Evolutionary conservation across 768 basidiomycete genomes (phyloP).

Genomic region (Tylopilus balloui): DNA sequence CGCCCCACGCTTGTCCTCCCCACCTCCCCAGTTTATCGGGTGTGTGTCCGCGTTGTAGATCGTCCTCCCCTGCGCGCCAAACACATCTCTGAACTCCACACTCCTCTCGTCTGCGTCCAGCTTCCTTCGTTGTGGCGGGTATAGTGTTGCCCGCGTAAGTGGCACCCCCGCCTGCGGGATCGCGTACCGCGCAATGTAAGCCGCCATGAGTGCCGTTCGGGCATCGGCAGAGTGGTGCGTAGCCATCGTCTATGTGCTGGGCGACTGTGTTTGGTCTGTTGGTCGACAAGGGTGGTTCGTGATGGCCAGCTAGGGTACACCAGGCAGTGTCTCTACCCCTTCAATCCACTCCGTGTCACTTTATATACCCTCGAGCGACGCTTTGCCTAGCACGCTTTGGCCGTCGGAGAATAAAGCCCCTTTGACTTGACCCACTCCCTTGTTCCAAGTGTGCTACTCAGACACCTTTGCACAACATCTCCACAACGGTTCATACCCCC

Average conservation of each 20-base stretch:
- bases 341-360: slow-evolving; percentile 1
- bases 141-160: neutral
- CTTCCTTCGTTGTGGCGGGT: neutral
- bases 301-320: slow-evolving; percentile 1
- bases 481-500: neutral
- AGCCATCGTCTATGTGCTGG: slow-evolving; percentile 8
- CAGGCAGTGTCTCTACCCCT: neutral
- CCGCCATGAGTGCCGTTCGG: slow-evolving; percentile 29
- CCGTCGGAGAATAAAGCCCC: slow-evolving; percentile 12
- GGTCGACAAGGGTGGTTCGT: neutral
- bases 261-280: neutral
- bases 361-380: slow-evolving; percentile 24
- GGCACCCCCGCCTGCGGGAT: slow-evolving; percentile 18
- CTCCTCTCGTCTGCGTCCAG: neutral
- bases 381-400: slow-evolving; percentile 9
- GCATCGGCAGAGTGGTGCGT: slow-evolving; percentile 33
- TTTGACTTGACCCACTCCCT: slow-evolving; percentile 9
- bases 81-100: neutral
- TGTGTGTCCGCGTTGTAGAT: slow-evolving; percentile 22
- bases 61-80: slow-evolving; percentile 25
- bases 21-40: neutral
- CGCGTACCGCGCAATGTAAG: slow-evolving; percentile 24
- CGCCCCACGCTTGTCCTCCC: neutral
- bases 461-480: neutral
- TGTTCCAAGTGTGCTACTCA: slow-evolving; percentile 8